A percentile compares a stretch with the other conserved stretches of the same genome.
Evolutionary conservation across 257 asterid species (phyloP).

Genomic region (Solanum pimpinellifolium): DNA sequence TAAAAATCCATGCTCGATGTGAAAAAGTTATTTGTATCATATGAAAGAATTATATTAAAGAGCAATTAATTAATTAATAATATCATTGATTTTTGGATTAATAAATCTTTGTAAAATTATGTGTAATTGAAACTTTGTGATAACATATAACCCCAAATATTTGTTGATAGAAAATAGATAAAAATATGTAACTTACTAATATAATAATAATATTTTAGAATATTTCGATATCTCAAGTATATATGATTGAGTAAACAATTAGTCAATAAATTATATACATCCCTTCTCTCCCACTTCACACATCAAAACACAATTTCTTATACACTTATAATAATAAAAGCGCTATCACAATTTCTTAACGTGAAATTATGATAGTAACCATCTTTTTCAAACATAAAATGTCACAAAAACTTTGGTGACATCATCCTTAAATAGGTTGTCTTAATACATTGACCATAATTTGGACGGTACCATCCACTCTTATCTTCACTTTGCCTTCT

Average conservation of each 20-base stretch:
- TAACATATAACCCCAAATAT: no score
- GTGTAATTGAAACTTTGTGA: not conserved
- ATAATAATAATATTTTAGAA: no score
- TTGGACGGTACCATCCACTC: not conserved
- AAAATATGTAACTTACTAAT: no score
- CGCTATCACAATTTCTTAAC: no score
- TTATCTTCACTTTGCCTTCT: not conserved
- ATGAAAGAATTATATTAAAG: not conserved
- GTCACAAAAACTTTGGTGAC: not conserved
- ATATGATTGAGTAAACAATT: not conserved
- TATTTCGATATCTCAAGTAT: no score
- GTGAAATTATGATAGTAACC: not conserved
- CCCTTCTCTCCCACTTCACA: no score
- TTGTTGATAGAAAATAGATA: no score
- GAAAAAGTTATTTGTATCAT: not conserved
- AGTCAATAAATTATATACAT: no score
- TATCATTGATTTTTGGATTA: not conserved
- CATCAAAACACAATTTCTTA: no score
- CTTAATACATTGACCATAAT: not conserved
- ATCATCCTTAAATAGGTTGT: not conserved
- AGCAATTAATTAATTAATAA: fast-evolving
- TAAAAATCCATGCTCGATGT: no score
- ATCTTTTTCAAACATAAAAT: not conserved
- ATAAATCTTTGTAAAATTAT: no score
- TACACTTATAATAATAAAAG: no score